Percentiles rank a stretch among this genome's conserved stretches.
Evolutionary conservation across 2,329 filamentous ascomycete species (phyloP).

Genomic region (Penicillium sp.): DNA sequence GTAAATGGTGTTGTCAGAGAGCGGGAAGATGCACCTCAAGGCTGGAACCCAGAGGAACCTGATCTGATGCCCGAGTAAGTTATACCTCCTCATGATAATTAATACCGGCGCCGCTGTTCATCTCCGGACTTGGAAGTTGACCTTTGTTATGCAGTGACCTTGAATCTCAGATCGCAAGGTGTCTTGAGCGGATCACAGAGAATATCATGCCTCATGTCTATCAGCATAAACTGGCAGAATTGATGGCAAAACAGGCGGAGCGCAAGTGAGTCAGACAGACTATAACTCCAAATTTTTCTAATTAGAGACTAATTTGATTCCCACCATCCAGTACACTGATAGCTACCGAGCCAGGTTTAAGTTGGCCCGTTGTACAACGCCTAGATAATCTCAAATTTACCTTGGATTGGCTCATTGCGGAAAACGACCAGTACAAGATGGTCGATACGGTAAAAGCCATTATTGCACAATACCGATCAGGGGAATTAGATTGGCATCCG

Average conservation of each 20-base stretch:
- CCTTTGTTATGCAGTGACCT: not conserved
- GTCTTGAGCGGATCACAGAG: not conserved
- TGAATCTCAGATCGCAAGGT: not conserved
- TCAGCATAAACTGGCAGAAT: not conserved
- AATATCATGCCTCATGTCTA: slow-evolving; percentile 7
- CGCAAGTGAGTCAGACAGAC: not conserved
- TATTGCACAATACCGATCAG: not conserved
- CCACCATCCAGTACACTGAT: not conserved
- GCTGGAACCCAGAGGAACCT: not conserved
- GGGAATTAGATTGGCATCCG: not conserved
- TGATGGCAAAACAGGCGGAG: not conserved
- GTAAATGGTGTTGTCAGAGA: not conserved
- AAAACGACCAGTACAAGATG: not conserved
- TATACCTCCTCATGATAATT: not conserved
- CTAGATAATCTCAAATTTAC: not conserved
- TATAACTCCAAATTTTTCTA: not conserved
- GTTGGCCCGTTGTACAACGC: not conserved
- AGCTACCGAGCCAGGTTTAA: not conserved
- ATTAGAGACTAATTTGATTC: not conserved
- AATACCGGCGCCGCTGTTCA: not conserved
- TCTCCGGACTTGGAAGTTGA: not conserved
- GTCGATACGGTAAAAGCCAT: not conserved
- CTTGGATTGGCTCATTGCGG: not conserved
- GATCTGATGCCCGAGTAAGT: not conserved
- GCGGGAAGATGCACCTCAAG: not conserved